Evolutionary conservation across 768 basidiomycete genomes (phyloP).

Genomic region (Hygrophorus pudorinus): DNA sequence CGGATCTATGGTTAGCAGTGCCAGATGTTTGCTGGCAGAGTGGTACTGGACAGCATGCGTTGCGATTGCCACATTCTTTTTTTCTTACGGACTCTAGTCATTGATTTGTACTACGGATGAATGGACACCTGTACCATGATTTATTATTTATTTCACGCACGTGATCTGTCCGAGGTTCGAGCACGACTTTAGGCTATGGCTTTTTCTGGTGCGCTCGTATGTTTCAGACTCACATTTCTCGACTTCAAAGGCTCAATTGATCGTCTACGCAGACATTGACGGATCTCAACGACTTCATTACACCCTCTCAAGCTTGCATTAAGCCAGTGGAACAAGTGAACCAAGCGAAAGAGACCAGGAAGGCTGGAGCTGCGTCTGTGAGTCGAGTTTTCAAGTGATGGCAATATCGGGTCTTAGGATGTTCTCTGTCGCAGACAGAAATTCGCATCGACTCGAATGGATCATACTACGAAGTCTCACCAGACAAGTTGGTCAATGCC

Average conservation of each 20-base stretch:
- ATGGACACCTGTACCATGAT: too few relatives aligned
- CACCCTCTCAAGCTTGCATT: slow-evolving; percentile 94
- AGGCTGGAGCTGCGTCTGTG: slow-evolving; percentile 29
- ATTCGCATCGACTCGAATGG: slow-evolving; percentile 83
- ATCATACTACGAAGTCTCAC: slow-evolving; percentile 76
- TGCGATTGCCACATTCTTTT: too few relatives aligned
- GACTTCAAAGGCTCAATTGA: slow-evolving; percentile 5
- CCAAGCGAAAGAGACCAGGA: slow-evolving; percentile 18
- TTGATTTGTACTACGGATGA: too few relatives aligned
- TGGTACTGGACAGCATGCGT: too few relatives aligned
- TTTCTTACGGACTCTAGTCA: too few relatives aligned
- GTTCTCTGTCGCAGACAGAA: slow-evolving; percentile 54
- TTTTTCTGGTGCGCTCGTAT: slow-evolving; percentile 79
- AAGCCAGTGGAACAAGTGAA: slow-evolving; percentile 68
- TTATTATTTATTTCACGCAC: too few relatives aligned
- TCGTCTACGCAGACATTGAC: slow-evolving; percentile 58
- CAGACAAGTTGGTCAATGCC: slow-evolving; percentile 14
- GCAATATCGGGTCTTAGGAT: neutral
- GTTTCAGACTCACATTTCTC: slow-evolving; percentile 16
- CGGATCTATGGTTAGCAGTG: neutral
- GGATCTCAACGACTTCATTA: slow-evolving; percentile 95
- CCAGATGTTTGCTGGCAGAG: neutral
- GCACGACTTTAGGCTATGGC: too few relatives aligned
- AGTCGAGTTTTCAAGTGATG: slow-evolving; percentile 5
- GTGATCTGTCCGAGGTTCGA: too few relatives aligned